Percentiles rank a stretch among this genome's conserved stretches.
Conservation (phyloP, 2,329 filamentous ascomycete genomes). For the Davidsoniella neocaledoniae region DNA sequence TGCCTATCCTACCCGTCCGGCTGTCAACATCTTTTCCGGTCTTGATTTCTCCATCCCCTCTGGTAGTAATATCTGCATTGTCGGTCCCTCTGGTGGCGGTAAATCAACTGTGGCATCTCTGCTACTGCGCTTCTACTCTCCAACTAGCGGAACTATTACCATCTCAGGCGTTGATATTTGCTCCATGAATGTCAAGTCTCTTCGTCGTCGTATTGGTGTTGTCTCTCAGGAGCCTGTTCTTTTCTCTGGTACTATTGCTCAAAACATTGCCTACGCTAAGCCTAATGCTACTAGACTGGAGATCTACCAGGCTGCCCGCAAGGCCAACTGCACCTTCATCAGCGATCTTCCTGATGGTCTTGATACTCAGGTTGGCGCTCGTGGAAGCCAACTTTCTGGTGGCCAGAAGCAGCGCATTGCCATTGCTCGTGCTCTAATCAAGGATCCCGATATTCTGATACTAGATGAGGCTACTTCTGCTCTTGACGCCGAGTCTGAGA, state of each 20-base stretch:
- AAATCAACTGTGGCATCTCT: conserved; percentile 94
- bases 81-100: conserved; percentile 87
- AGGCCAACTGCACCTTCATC: conserved; percentile 94
- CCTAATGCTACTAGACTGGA: conserved; percentile 62
- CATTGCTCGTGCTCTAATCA: conserved; percentile 85
- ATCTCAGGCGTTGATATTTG: conserved; percentile 76
- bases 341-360: conserved; percentile 90
- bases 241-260: conserved; percentile 68
- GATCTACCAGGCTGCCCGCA: conserved; percentile 70
- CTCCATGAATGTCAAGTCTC: conserved; percentile 79
- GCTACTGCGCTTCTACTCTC: conserved; percentile 78
- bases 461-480: conserved; percentile 94
- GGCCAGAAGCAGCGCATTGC: conserved; percentile 97
- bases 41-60: conserved; percentile 83
- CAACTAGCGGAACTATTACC: conserved; percentile 57
- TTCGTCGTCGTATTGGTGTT: conserved; percentile 82
- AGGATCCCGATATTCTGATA: conserved; percentile 91
- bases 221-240: conserved; percentile 92
- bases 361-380: conserved; percentile 81
- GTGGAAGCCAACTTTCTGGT: conserved; percentile 84
- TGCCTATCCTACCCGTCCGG: conserved; percentile 83
- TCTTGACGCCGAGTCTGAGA: conserved; percentile 91
- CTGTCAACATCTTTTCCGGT: conserved; percentile 77
- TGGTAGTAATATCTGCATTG: conserved; percentile 88
- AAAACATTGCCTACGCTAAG: conserved; percentile 84